phyloP scores from a whole-genome alignment of 139 green algal species.

The Coelastrella sp. region DNA sequence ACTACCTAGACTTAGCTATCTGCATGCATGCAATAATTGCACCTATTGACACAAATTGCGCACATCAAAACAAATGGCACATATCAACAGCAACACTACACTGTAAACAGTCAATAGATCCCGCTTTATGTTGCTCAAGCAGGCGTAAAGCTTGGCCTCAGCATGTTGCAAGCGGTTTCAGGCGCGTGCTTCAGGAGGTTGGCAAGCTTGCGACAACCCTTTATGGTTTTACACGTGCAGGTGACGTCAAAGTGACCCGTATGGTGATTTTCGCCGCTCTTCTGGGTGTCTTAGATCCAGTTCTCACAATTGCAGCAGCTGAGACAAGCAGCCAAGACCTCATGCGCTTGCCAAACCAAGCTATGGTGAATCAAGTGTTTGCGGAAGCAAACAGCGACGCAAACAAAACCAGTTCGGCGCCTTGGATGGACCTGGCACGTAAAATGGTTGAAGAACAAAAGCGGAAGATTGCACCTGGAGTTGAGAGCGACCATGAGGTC shows the following conservation, averaged over 20 bases:
- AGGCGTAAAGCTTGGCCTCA: too few species aligned
- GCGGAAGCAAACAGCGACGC: background rate
- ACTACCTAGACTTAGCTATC: too few species aligned
- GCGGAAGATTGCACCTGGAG: background rate
- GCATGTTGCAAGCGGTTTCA: too few species aligned
- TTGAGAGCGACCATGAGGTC: background rate
- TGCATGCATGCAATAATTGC: too few species aligned
- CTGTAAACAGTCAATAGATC: too few species aligned
- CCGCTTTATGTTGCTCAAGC: too few species aligned
- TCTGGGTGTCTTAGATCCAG: conserved; percentile 30
- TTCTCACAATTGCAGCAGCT: conserved; percentile 39
- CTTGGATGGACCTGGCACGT: background rate
- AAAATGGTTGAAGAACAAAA: background rate
- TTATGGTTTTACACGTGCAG: background rate
- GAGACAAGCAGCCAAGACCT: background rate
- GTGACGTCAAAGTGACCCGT: background rate
- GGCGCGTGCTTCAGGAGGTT: background rate
- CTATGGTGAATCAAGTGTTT: background rate
- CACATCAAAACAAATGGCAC: too few species aligned
- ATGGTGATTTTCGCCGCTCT: conserved; percentile 41
- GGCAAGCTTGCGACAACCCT: background rate
- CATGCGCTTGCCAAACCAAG: conserved; percentile 5
- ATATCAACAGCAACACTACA: too few species aligned
- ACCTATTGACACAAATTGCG: too few species aligned
- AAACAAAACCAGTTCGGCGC: background rate